phyloP scores from a whole-genome alignment of 1,284 basidiomycete genomes.

The Psilocybe mexicana region DNA sequence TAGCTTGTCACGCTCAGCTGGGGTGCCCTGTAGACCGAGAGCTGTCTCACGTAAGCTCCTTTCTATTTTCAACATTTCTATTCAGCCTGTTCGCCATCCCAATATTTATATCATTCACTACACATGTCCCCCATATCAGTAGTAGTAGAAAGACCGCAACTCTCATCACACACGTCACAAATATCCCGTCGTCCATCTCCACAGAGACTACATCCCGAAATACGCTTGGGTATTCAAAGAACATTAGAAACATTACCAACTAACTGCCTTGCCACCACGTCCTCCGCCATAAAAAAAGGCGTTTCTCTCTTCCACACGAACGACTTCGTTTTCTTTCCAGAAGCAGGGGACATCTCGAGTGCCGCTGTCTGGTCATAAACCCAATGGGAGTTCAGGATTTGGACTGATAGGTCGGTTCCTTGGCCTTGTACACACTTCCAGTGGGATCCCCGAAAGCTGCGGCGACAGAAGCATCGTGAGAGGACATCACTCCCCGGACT shows the following conservation, averaged over 20 bases:
- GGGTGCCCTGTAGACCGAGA: too few relatives aligned
- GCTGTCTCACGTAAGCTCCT: slow-evolving; percentile 19
- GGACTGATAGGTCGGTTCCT: slow-evolving; percentile 34
- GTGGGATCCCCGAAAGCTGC: slow-evolving; percentile 59
- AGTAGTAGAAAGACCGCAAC: slow-evolving; percentile 40
- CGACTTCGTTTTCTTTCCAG: slow-evolving; percentile 14
- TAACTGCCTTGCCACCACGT: not conserved
- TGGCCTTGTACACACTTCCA: slow-evolving; percentile 45
- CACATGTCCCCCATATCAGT: too few relatives aligned
- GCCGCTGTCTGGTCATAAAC: slow-evolving; percentile 51
- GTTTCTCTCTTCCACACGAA: slow-evolving; percentile 17
- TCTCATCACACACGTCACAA: slow-evolving; percentile 42
- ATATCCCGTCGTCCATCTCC: slow-evolving; percentile 52
- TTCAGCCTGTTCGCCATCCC: not conserved
- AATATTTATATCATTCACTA: not conserved
- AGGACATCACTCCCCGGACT: slow-evolving; percentile 49
- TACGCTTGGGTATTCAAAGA: slow-evolving; percentile 45
- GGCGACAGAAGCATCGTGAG: slow-evolving; percentile 53
- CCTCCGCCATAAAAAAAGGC: not conserved
- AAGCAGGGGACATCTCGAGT: slow-evolving; percentile 25
- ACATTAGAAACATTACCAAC: not conserved
- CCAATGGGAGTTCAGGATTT: slow-evolving; percentile 50
- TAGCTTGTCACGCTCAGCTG: too few relatives aligned
- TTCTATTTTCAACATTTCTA: slow-evolving; percentile 8
- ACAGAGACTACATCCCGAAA: slow-evolving; percentile 35